Evolutionary conservation across 2,329 filamentous ascomycete species (phyloP).

Genomic region (Fusarium sublunatum): DNA sequence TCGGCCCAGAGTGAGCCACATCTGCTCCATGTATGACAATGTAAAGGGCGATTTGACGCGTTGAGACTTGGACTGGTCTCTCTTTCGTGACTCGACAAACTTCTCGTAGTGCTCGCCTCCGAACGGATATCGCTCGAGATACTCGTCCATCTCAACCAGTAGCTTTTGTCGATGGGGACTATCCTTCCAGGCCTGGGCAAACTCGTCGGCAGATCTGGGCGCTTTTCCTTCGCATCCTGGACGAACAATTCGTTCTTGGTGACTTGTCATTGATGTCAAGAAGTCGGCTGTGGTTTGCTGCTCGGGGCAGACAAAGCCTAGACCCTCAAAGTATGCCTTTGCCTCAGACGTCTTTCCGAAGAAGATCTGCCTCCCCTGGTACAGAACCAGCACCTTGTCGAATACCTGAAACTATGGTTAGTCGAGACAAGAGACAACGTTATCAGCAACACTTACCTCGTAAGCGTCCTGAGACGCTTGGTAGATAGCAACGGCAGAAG

Average conservation of each 20-base stretch:
- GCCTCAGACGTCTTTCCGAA: constrained; percentile 45
- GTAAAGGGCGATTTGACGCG: constrained; percentile 37
- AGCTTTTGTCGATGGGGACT: constrained; percentile 44
- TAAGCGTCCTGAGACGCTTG: constrained; percentile 63
- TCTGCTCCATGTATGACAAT: constrained; percentile 36
- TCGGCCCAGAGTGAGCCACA: constrained; percentile 32
- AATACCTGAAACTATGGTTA: constrained; percentile 57
- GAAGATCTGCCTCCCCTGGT: constrained; percentile 74
- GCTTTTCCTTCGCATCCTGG: constrained; percentile 49
- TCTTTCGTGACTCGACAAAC: constrained; percentile 39
- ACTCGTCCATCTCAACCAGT: constrained; percentile 48
- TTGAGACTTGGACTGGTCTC: constrained; percentile 42
- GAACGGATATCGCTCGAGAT: constrained; percentile 42
- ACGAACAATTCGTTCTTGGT: constrained; percentile 50
- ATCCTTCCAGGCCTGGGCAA: constrained; percentile 50
- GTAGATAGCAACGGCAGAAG: constrained; percentile 72
- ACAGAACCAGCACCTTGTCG: constrained; percentile 75
- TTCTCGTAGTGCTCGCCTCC: constrained; percentile 43
- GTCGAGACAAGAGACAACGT: rapidly evolving
- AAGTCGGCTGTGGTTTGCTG: constrained; percentile 77
- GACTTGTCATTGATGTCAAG: constrained; percentile 64
- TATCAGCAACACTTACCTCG: constrained; percentile 34
- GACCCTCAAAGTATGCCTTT: constrained; percentile 44
- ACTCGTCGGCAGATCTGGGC: constrained; percentile 52
- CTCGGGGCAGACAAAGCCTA: constrained; percentile 68